Evolutionary conservation across 306 rosid species (phyloP), one percentile per base, ranked within the genome.

Genomic region (Coriaria nepalensis): DNA sequence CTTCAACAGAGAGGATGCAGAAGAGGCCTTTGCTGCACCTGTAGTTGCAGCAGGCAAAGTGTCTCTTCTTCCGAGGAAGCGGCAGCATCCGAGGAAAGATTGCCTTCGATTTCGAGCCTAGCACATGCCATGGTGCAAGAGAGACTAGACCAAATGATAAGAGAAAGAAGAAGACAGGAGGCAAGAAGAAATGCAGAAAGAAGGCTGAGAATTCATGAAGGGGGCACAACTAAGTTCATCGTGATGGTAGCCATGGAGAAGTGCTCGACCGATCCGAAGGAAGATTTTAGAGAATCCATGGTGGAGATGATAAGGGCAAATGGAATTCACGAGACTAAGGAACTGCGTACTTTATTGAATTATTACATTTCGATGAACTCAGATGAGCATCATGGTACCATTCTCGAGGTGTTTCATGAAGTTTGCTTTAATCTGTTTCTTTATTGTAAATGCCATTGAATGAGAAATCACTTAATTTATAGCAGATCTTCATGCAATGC

Each of bases 91-190:
- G 7, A 57, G 43, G 76, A 79, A 4, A 66, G 79, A 66, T 79
- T 71, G 55, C 73, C 82, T 0, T 81, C 94, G 2, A 77, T 85
- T 10, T 90, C 98, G 14, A 81, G 81, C 61, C 69, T 85, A 6
- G 80, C 95, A 4, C 94, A 90, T 36, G 98, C 98, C 50, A 90
- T 90, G 98, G 95, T 85, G 49, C 98, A 84, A 63, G 98, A 85
- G 65, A 75, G 85, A 55, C 79, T 90, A 12, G 92, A 81, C 40
- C 94, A 84, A 51, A 71, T 85, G 73, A 85, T 90, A n/a, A 74
- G 73, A 69, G 83, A 83, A 42, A 73, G 65, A 47, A 45, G 29
- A 58, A 38, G 80, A 85, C 67, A 50, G 55, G 8, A 78, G 63
- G 50, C 74, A 71, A 32, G 41, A 37, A 38, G 78, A 74, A 63